Percentiles rank a stretch among this genome's conserved stretches.
Conservation (phyloP, 2,329 filamentous ascomycete genomes). For the Helicocarpus griseus region DNA sequence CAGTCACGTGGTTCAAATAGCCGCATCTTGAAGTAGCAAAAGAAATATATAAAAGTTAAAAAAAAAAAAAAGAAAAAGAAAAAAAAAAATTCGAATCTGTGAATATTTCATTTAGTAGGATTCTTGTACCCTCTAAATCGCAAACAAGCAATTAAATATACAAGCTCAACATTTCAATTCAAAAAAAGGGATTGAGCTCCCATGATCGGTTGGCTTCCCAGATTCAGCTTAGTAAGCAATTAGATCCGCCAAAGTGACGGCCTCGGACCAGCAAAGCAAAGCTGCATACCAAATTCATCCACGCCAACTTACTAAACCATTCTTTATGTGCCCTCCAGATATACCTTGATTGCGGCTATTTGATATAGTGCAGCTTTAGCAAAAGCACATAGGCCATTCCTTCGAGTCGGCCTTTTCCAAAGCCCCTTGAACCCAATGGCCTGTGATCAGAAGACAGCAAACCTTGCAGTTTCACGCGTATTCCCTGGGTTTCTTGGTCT, state of each 20-base stretch:
- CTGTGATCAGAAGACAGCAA: slow-evolving; percentile 36
- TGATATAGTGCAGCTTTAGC: neutral
- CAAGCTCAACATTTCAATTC: no score
- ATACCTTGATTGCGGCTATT: neutral
- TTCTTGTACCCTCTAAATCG: no score
- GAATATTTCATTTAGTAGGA: no score
- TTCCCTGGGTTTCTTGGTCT: slow-evolving; percentile 62
- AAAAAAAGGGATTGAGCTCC: no score
- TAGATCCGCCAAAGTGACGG: neutral
- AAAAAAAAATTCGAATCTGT: neutral
- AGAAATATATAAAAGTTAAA: no score
- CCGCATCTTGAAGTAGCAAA: no score
- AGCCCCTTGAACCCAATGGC: slow-evolving; percentile 20
- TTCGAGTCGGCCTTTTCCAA: neutral
- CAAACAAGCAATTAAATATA: no score
- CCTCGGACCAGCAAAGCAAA: no score
- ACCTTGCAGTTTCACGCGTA: slow-evolving; percentile 52
- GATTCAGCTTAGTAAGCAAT: neutral
- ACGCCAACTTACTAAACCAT: neutral
- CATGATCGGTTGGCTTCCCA: no score
- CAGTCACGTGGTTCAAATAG: no score
- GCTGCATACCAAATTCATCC: no score
- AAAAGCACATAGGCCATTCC: neutral
- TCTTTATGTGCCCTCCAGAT: neutral
- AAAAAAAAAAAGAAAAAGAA: neutral